Base-by-base conservation (phyloP, 768 basidiomycete genomes). In the Terana coerulea region DNA sequence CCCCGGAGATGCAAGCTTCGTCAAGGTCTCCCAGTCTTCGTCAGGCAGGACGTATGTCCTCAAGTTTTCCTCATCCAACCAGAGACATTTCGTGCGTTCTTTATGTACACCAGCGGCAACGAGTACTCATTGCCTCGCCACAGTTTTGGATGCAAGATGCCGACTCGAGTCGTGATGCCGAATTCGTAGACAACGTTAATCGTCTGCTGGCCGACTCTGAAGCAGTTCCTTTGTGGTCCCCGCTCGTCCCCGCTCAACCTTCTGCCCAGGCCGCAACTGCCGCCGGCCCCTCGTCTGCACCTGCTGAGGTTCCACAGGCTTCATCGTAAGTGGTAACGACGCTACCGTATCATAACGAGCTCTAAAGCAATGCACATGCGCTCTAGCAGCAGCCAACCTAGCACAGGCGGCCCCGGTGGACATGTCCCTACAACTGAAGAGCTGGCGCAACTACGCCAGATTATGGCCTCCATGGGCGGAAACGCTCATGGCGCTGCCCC, bases 131-230 rank as follows among this genome's bases (percentile, higher is more conserved):
- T 48, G 51, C 33, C 35, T 44, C 15, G 17, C n/a, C 25, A 4
- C 59, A 92, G 90, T 92, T 90, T 61, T 92, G 89, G 89, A 74
- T 91, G 80, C 90, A 91, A 86, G 87, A 91, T 61, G 82, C 78
- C 19, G 83, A 84, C 10, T 62, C 79, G 15, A 74, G 69, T 2
- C 77, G 86, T 33, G 89, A 92, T 57, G 77, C 79, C 15, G 86
- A 90, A 65, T 88, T 90, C 57, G 79, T 79, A 12, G 70, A 72
- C 24, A 89, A 91, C 62, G 70, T 92, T 43, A 90, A 91, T 54
- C 72, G 79, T 17, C 70, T 87, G 25, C 74, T 93, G 37, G 73
- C 79, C 50, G 84, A 91, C 62, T 81, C 86, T 1, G 79, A 78
- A 6, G 78, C 75, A 56, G 72, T 75, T 21, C 77, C 80, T 11